Evolutionary conservation across 257 asterid species (phyloP), one percentile per base, ranked within the genome.

Genomic region (Primulina tabacum): DNA sequence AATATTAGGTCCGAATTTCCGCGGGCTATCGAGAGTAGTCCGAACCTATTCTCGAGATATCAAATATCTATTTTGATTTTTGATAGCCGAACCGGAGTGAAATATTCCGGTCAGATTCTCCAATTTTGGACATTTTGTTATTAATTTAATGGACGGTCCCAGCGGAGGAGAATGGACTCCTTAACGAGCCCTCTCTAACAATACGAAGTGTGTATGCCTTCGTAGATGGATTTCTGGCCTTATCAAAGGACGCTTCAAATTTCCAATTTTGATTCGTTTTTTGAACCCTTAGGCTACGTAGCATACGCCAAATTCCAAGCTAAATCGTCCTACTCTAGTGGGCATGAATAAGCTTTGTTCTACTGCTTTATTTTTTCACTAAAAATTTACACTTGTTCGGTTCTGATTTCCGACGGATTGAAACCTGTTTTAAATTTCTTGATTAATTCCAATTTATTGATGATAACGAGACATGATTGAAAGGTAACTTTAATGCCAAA

Each of bases 121-220:
- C 76, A 68, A 71, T 60, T 69, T 80, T 76, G 29, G 70, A 52
- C 43, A 65, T 56, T 59, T 72, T 37, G 4, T 8, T 47, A 20
- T 66, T 60, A 1, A 26, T 33, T n/a, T 38, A 29, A 11, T 47
- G 91, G 90, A 90, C 87, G 97, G 92, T 84, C 95, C 95, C 96
- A 84, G 97, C 95, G 88, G 97, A 76, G 96, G 71, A 89, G 85
- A 62, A 28, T 9, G 1, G 2, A 64, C 82, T 84, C 91, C 70
- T 0, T 14, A 0, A 62, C 76, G 97, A 87, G 86, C 59, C 82
- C 94, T 83, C 95, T 91, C 95, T 87, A 89, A 89, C 92, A 80
- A 64, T 28, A 37, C 1, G 2, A 32, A 9, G 10, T 55, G 7
- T 55, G 63, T n/a, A 30, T 24, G 21, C 90, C 91, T 88, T 90